Evolutionary conservation across 2,329 filamentous ascomycete genomes (phyloP).

Genomic region (Fonsecaea monophora): DNA sequence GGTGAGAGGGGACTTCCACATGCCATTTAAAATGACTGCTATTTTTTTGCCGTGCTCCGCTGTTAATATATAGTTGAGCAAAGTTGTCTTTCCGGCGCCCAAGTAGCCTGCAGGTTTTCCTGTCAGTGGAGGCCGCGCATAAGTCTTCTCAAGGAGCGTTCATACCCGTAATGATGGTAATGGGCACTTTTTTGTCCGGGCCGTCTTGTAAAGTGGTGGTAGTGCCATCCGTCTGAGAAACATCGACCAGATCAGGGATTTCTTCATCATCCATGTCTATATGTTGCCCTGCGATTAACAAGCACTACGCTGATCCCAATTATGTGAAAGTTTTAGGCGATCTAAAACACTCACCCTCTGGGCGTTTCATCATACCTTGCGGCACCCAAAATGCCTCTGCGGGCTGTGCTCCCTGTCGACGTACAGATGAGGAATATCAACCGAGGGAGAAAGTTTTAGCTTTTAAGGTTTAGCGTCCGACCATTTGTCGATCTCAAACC

Average conservation of each 20-base stretch:
- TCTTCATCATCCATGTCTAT: constrained; percentile 50
- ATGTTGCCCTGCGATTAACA: not conserved
- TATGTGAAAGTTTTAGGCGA: not conserved
- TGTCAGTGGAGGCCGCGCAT: not conserved
- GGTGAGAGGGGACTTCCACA: constrained; percentile 38
- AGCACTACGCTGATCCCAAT: not conserved
- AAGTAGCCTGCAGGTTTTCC: constrained; percentile 73
- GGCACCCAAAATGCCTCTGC: not conserved
- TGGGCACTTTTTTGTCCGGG: constrained; percentile 53
- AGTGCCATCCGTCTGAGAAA: constrained; percentile 26
- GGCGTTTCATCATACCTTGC: not conserved
- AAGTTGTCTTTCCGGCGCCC: constrained; percentile 91
- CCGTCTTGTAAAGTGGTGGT: constrained; percentile 31
- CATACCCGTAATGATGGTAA: constrained; percentile 59
- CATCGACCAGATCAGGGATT: constrained; percentile 54
- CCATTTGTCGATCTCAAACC: not conserved
- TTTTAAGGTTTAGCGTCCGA: not conserved
- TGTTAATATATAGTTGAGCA: constrained; percentile 94
- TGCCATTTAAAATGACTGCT: constrained; percentile 93
- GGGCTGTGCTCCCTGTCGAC: not conserved
- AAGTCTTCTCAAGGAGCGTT: constrained; percentile 3
- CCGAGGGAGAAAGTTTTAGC: not conserved
- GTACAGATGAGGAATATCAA: not conserved
- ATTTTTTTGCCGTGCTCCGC: constrained; percentile 97
- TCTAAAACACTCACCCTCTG: not conserved